phyloP scores from a whole-genome alignment of 2,329 filamentous ascomycete species.

The Dendrostoma leiphaemia region DNA sequence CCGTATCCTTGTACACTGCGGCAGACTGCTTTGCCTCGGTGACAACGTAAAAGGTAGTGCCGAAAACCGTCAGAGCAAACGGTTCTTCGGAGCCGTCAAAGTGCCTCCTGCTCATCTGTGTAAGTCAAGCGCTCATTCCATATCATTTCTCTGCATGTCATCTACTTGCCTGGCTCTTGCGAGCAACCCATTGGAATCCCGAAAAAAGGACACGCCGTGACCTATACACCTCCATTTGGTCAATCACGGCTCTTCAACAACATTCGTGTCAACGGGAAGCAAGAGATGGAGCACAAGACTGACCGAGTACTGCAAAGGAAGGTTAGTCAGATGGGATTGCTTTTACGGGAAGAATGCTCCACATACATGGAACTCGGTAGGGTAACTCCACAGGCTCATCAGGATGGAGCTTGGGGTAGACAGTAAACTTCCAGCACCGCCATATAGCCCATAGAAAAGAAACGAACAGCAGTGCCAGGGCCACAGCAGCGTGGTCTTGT shows the following conservation, averaged over 20 bases:
- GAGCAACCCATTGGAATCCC: slow-evolving; percentile 21
- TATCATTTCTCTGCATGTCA: not conserved
- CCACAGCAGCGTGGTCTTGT: no score
- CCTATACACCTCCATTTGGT: slow-evolving; percentile 16
- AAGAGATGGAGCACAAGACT: not conserved
- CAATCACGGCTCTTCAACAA: not conserved
- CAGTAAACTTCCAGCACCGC: slow-evolving; percentile 8
- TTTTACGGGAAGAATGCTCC: no score
- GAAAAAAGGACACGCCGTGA: slow-evolving; percentile 23
- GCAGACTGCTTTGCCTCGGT: slow-evolving; percentile 22
- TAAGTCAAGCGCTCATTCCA: slow-evolving; percentile 5
- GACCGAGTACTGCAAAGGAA: not conserved
- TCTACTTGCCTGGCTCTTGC: slow-evolving; percentile 21
- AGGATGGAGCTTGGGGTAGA: not conserved
- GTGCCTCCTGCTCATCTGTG: not conserved
- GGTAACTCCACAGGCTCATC: slow-evolving; percentile 10
- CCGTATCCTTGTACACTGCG: slow-evolving; percentile 23
- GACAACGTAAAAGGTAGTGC: slow-evolving; percentile 24
- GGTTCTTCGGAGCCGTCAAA: slow-evolving; percentile 18
- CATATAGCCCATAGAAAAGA: no score
- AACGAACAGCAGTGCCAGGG: no score
- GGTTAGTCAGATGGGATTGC: no score
- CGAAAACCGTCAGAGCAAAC: slow-evolving; percentile 24
- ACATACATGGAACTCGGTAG: slow-evolving; percentile 8
- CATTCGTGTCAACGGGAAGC: no score